These are phyloP conservation scores for Blastomyces silverae DNA, from an alignment of 2,329 filamentous ascomycete genomes.

Conservation along the genomic window DNA sequence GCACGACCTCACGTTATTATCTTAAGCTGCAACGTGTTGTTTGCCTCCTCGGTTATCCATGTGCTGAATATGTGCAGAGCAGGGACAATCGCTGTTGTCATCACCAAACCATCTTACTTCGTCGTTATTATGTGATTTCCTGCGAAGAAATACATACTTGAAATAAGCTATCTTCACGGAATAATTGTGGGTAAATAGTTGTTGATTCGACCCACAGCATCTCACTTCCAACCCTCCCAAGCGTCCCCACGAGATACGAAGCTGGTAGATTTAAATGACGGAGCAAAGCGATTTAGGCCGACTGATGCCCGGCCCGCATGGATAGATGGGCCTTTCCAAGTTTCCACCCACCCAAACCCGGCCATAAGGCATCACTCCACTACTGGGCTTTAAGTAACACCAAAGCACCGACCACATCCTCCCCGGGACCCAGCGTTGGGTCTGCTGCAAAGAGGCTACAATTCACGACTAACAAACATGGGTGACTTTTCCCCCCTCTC, in stretches of 20 bases:
- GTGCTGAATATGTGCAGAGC: no score
- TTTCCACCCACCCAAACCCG: not conserved
- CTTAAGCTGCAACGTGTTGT: not conserved
- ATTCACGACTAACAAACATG: not conserved
- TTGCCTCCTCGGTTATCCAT: not conserved
- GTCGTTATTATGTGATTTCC: not conserved
- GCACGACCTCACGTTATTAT: not conserved
- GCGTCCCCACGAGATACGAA: not conserved
- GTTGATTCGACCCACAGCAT: slow-evolving; percentile 1
- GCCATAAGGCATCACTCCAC: not conserved
- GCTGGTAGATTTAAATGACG: not conserved
- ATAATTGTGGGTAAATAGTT: slow-evolving; percentile 4
- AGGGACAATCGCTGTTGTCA: not conserved
- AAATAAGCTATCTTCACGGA: not conserved
- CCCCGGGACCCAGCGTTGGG: not conserved
- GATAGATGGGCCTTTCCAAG: not conserved
- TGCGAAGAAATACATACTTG: not conserved
- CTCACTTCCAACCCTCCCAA: not conserved
- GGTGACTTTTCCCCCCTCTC: no score
- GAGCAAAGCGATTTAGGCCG: not conserved
- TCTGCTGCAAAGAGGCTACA: not conserved
- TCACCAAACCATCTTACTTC: not conserved
- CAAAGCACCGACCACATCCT: not conserved
- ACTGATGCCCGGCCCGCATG: not conserved
- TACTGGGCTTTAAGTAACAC: not conserved